phyloP scores from a whole-genome alignment of 2,329 filamentous ascomycete genomes.

The Onygenales sp. region DNA sequence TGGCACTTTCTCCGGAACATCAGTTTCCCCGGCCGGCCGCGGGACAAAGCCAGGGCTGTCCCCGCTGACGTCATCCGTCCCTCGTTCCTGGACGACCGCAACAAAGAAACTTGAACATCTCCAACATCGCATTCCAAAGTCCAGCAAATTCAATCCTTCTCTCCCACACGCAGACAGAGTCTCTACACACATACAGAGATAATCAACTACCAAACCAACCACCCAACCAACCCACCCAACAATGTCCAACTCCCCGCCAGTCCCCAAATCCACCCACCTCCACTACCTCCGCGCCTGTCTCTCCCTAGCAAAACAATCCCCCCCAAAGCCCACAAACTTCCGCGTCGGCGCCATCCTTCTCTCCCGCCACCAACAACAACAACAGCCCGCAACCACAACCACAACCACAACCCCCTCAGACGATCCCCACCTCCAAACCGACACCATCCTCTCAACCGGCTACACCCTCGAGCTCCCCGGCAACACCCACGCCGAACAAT shows the following conservation, averaged over 20 bases:
- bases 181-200: not conserved
- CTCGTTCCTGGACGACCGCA: too few relatives aligned
- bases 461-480: constrained; percentile 85
- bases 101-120: too few relatives aligned
- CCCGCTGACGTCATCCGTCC: too few relatives aligned
- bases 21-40: too few relatives aligned
- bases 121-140: too few relatives aligned
- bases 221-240: not conserved
- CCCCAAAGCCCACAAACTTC: constrained; percentile 83
- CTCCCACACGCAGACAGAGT: not conserved
- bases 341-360: constrained; percentile 88
- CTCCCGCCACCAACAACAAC: constrained; percentile 17
- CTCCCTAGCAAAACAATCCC: constrained; percentile 65
- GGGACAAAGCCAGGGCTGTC: too few relatives aligned
- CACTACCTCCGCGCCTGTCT: constrained; percentile 63
- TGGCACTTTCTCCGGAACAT: too few relatives aligned
- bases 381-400: constrained; percentile 8
- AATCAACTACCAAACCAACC: not conserved
- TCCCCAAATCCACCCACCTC: constrained; percentile 19
- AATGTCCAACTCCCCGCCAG: constrained; percentile 1
- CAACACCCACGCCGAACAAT: constrained; percentile 96
- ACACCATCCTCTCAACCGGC: constrained; percentile 63
- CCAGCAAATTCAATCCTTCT: not conserved
- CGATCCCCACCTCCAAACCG: constrained; percentile 4
- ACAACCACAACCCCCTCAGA: not conserved